Percentiles rank a stretch among this genome's conserved stretches.
These are phyloP conservation scores for Tetracladium setigerum DNA, from an alignment of 495 filamentous ascomycete genomes.

Conservation along the genomic window DNA sequence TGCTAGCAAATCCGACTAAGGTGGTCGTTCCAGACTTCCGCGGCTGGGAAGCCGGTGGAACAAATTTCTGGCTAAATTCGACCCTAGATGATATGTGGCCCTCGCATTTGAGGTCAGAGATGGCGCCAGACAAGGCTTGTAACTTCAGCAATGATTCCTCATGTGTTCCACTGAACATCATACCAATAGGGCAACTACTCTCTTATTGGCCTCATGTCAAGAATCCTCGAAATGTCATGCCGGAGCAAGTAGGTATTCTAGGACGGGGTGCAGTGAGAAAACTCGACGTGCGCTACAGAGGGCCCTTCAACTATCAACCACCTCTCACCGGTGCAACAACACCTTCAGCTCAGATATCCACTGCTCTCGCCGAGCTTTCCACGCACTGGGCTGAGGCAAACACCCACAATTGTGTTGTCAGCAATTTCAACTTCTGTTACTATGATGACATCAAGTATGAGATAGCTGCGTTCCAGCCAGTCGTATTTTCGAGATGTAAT, in stretches of 20 bases:
- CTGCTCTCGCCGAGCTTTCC: neutral
- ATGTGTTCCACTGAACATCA: conserved; percentile 8
- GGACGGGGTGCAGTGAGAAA: neutral
- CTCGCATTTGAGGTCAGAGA: neutral
- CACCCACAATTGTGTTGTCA: neutral
- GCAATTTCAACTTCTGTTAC: neutral
- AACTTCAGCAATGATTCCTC: neutral
- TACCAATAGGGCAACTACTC: neutral
- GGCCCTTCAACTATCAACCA: conserved; percentile 4
- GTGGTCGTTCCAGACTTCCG: neutral
- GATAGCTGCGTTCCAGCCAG: conserved; percentile 1
- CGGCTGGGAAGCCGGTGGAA: conserved; percentile 6
- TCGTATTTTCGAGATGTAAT: conserved; percentile 4
- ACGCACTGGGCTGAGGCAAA: conserved; percentile 7
- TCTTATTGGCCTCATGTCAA: neutral
- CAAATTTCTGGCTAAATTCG: conserved; percentile 4
- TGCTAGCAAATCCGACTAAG: conserved; percentile 3
- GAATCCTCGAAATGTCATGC: too few relatives aligned
- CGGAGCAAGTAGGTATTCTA: conserved; percentile 2
- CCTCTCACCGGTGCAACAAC: conserved; percentile 2
- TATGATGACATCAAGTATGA: conserved; percentile 6
- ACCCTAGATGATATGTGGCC: conserved; percentile 6
- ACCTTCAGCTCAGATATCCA: neutral
- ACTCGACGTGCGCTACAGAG: neutral
- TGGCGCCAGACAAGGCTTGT: neutral